Evolutionary conservation across 1,139 yeast species (phyloP), one percentile per base, ranked within the genome.

Genomic region (Pichia sp.): DNA sequence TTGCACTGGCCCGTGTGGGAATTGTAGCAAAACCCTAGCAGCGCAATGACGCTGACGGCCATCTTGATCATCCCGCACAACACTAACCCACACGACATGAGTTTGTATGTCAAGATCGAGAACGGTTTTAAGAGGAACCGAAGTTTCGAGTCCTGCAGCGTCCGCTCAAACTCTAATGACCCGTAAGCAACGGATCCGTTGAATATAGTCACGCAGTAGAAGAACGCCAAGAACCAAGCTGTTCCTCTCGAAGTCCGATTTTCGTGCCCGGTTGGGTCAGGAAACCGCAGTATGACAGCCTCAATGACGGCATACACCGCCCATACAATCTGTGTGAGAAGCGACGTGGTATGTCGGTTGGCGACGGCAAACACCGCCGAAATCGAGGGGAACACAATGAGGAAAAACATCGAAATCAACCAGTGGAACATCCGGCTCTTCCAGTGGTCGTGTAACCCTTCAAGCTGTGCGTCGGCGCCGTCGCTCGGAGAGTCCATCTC

Each of bases 1-100:
- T 90, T 78, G 67, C 98, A 91, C 70, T 91, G 98, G 19, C 98
- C 98, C 62, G 91, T 74, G 72, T 89, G 80, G 54, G 72, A 66
- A 63, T 83, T 80, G 69, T 89, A 76, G 65, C 90, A 80, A 78
- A 90, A 91, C 1, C 96, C 96, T 58, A 89, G 81, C 57, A 90
- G 67, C 1, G 96, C 86, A 48, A 88, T 83, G 4, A 93, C 90
- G 0, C 96, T 95, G 70, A 91, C 71, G 50, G 90, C 83, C 36
- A 81, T 78, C 59, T 89, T 83, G 8, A 90, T 85, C 70, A 77
- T 74, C 1, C 89, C 91, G 3, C 80, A 74, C 8, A 82, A 55
- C 0, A 75, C 78, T 5, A 71, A 63, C 23, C 78, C 41, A 12
- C 80, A 66, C 3, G 87, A 74, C 2, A 79, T 61, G 0, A 69